phyloP scores from a whole-genome alignment of 371 early-diverging fungal species.

The Apophysomyces ossiformis region DNA sequence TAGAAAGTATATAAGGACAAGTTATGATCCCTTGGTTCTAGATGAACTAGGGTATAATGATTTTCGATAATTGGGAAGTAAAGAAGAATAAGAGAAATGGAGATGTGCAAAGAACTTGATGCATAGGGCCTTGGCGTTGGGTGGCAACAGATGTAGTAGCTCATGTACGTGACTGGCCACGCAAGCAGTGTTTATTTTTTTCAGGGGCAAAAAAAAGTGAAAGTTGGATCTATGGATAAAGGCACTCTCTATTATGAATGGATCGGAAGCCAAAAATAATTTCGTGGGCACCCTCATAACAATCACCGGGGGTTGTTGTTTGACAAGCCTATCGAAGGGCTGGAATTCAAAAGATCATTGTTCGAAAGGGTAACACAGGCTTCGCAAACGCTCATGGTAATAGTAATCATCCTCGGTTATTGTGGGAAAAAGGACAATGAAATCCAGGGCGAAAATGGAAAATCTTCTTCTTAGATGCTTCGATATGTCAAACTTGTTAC shows the following conservation, averaged over 20 bases:
- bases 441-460: constrained; percentile 2
- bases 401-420: not conserved
- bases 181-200: constrained; percentile 10
- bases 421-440: constrained; percentile 3
- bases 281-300: constrained; percentile 7
- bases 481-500: not conserved
- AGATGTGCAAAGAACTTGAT: not conserved
- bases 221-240: constrained; percentile 1
- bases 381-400: too few species aligned
- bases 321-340: constrained; percentile 10
- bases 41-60: not conserved
- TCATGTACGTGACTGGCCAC: constrained; percentile 12
- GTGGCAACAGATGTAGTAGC: constrained; percentile 8
- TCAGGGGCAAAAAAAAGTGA: constrained; percentile 2
- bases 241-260: not conserved
- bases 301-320: constrained; percentile 11
- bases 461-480: not conserved
- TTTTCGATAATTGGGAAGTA: not conserved
- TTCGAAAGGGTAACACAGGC: constrained; percentile 4
- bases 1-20: not conserved
- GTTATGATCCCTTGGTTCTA: not conserved
- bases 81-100: not conserved
- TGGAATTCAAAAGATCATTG: constrained; percentile 11
- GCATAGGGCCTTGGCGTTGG: not conserved
- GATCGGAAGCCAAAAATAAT: constrained; percentile 12